Evolutionary conservation across 208 protist species (phyloP).

Genomic region (Leishmania tarentolae): DNA sequence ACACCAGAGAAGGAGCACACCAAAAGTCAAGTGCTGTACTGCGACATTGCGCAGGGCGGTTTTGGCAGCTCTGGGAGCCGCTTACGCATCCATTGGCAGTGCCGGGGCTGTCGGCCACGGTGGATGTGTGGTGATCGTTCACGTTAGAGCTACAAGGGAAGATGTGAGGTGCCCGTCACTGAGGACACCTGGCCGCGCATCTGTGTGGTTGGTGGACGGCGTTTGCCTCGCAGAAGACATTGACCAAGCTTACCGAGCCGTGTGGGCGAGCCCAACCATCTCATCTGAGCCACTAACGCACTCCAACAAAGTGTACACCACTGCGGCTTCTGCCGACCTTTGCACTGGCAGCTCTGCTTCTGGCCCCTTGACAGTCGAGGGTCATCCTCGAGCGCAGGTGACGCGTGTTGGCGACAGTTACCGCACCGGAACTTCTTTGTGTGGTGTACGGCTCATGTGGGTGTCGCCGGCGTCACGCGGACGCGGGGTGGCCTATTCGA

Average conservation of each 20-base stretch:
- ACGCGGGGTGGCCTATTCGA: conserved; percentile 31
- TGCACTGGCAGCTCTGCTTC: background rate
- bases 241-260: conserved; percentile 6
- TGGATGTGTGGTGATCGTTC: conserved; percentile 7
- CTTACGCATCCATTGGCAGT: background rate
- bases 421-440: conserved; percentile 45
- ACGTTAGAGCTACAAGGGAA: background rate
- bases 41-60: background rate
- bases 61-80: background rate
- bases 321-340: background rate
- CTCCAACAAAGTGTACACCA: background rate
- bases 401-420: conserved; percentile 36
- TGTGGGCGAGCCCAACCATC: background rate
- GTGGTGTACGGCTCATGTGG: conserved; percentile 66
- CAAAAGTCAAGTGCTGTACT: background rate
- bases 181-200: background rate
- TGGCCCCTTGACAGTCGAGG: no score
- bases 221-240: conserved; percentile 16
- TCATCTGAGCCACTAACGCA: background rate
- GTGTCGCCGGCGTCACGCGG: conserved; percentile 38
- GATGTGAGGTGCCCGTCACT: background rate
- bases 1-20: no score
- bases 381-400: background rate
- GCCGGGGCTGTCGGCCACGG: background rate
- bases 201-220: conserved; percentile 4